Evolutionary conservation across 768 basidiomycete genomes (phyloP).

Genomic region (Leucocoprinus leucothites): DNA sequence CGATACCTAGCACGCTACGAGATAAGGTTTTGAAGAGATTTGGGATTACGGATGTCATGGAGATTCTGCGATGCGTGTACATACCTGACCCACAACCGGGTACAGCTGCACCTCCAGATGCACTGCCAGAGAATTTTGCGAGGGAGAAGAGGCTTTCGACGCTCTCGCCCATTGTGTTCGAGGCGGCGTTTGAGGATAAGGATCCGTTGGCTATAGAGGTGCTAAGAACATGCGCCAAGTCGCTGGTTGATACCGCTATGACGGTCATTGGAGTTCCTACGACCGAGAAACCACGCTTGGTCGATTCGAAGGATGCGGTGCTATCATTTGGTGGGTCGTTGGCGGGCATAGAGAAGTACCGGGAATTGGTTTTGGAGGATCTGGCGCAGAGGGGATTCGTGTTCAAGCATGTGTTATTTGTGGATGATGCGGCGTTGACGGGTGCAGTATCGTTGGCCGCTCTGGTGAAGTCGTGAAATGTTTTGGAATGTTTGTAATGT

Average conservation of each 20-base stretch:
- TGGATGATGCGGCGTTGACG: conserved; percentile 64
- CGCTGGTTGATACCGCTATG: conserved; percentile 58
- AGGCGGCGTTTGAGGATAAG: conserved; percentile 64
- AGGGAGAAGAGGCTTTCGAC: conserved; percentile 76
- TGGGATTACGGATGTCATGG: conserved; percentile 52
- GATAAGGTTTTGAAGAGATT: conserved; percentile 52
- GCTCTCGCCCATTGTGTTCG: conserved; percentile 75
- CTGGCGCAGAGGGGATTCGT: conserved; percentile 55
- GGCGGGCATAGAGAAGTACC: conserved; percentile 59
- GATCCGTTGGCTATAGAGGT: conserved; percentile 67
- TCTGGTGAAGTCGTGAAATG: conserved; percentile 7
- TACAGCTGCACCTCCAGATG: conserved; percentile 6
- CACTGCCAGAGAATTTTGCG: conserved; percentile 25
- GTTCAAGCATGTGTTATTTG: conserved; percentile 63
- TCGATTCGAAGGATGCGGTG: conserved; percentile 54
- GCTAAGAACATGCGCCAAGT: conserved; percentile 45
- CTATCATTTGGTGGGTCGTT: conserved; percentile 81
- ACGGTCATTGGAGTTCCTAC: conserved; percentile 44
- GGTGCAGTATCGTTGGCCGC: conserved; percentile 61
- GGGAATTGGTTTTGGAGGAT: conserved; percentile 51
- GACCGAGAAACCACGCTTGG: conserved; percentile 26
- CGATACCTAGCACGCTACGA: conserved; percentile 37
- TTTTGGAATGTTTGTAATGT: background rate
- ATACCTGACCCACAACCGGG: conserved; percentile 48
- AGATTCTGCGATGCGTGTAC: conserved; percentile 65